These are phyloP conservation scores for Medicago lupulina DNA, from an alignment of 306 rosid species.

Conservation along the genomic window DNA sequence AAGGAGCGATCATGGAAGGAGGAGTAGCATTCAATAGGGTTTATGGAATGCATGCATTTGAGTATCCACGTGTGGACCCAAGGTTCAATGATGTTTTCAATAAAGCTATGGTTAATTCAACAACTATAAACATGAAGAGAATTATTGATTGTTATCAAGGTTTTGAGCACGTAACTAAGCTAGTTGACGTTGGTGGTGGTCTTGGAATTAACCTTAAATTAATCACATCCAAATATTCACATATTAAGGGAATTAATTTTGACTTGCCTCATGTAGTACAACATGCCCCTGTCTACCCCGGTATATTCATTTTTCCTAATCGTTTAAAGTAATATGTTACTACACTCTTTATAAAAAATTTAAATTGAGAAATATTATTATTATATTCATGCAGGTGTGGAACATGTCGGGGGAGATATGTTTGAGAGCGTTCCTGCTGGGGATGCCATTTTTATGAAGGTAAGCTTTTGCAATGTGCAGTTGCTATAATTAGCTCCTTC, in stretches of 20 bases:
- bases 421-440: conserved; percentile 58
- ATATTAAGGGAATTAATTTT: conserved; percentile 45
- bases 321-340: too few species aligned
- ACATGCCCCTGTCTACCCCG: conserved; percentile 51
- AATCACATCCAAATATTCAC: conserved; percentile 56
- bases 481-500: too few species aligned
- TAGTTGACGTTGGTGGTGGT: conserved; percentile 75
- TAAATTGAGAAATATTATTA: too few species aligned
- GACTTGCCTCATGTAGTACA: conserved; percentile 58
- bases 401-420: conserved; percentile 70
- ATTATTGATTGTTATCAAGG: conserved; percentile 55
- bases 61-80: conserved; percentile 44
- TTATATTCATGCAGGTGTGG: conserved; percentile 47
- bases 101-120: conserved; percentile 47
- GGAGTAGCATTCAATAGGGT: conserved; percentile 54
- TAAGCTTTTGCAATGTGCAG: background rate
- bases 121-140: conserved; percentile 38
- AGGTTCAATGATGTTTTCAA: conserved; percentile 57
- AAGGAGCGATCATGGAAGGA: conserved; percentile 53
- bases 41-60: conserved; percentile 50
- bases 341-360: too few species aligned
- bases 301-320: conserved; percentile 23
- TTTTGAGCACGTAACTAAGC: conserved; percentile 43
- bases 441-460: conserved; percentile 70
- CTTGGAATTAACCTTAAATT: conserved; percentile 53